Base-by-base conservation (phyloP, 345 rosid species). In the Aquilaria malaccensis region DNA sequence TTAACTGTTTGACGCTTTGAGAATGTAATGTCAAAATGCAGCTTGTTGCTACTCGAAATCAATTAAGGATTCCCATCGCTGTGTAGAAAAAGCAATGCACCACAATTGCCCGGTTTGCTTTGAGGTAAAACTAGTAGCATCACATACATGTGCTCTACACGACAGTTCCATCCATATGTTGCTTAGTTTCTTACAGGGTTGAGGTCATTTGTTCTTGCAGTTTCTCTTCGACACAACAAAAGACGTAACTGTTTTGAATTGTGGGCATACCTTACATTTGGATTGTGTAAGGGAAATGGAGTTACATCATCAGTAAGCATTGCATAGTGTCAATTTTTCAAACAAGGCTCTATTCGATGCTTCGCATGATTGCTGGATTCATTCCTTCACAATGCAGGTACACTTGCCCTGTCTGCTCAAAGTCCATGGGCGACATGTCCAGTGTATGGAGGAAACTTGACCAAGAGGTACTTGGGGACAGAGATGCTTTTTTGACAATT, bases 401-500 rank as follows among this genome's bases (percentile, higher is more conserved):
- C 59, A 73, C 95, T 2, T 91, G 98, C 62, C 96, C 96, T 2
- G 82, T 91, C 60, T 91, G 98, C 80, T 88, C 87, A 1, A 91
- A 86, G 67, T 88, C 98, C 50, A 83, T 84, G 13, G 75, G 84
- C 6, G 84, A 91, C 70, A 80, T 88, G 98, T 74, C 95, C 13
- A 62, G 11, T n/a, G 47, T 80, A 62, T 91, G 98, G 96, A 79
- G 58, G 70, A 85, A 81, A 79, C 82, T 88, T 14, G 95, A 91
- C 71, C 74, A 85, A 76, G 95, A 88, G 95, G 98, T 91, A 75
- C 7, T 33, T 43, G 29, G n/a, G 12, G 48, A 45, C 55, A 6
- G n/a, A 14, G 29, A 33, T 37, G n/a, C 32, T 63, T 41, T 33
- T 22, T 41, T n/a, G 30, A 3, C 52, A 61, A 1, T n/a, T 5